A percentile compares a stretch with the other conserved stretches of the same genome.
These are phyloP conservation scores for Jackrogersella multiformis DNA, from an alignment of 495 filamentous ascomycete genomes.

Conservation along the genomic window DNA sequence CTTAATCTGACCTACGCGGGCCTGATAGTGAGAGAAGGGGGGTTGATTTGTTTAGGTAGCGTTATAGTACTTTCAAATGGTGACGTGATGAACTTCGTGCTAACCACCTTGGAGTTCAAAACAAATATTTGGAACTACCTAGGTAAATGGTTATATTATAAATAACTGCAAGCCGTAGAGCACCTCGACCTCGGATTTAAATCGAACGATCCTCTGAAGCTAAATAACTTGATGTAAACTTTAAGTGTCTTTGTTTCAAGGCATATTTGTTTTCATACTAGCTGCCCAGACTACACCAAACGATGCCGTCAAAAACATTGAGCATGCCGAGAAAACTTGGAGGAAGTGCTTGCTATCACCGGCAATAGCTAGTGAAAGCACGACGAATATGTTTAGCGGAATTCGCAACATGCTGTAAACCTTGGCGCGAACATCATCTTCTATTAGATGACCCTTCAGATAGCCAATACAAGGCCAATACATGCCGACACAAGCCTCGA, in stretches of 20 bases:
- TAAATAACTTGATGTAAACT: neutral
- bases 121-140: too few relatives aligned
- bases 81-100: too few relatives aligned
- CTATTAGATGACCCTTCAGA: constrained; percentile 59
- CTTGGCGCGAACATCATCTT: constrained; percentile 59
- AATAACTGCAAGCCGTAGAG: too few relatives aligned
- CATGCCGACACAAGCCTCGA: constrained; percentile 63
- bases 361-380: constrained; percentile 56
- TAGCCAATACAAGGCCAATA: constrained; percentile 64
- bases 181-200: too few relatives aligned
- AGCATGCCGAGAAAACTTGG: constrained; percentile 50
- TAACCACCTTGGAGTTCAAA: too few relatives aligned
- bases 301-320: constrained; percentile 48
- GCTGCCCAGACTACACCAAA: constrained; percentile 42
- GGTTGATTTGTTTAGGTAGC: neutral
- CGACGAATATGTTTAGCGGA: constrained; percentile 65
- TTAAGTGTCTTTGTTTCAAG: constrained; percentile 7
- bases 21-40: neutral
- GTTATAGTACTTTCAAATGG: neutral
- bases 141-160: too few relatives aligned
- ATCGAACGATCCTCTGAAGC: neutral
- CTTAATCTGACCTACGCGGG: neutral
- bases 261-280: constrained; percentile 41
- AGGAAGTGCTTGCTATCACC: constrained; percentile 51
- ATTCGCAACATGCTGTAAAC: constrained; percentile 61